Evolutionary conservation across 208 protist genomes (phyloP).

Genomic region (Trypanosoma boissoni): DNA sequence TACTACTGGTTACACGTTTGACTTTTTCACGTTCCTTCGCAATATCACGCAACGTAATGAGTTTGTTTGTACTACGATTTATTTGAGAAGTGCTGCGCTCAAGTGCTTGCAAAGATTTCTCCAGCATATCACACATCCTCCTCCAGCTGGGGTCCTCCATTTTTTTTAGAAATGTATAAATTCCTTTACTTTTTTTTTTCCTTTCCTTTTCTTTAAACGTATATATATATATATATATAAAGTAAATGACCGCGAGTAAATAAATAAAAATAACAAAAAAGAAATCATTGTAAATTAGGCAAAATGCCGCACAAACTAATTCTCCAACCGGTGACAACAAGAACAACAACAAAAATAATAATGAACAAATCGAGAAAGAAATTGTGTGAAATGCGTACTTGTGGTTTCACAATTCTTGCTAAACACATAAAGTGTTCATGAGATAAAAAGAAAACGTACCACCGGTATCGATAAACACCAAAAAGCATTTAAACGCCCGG

Average conservation of each 20-base stretch:
- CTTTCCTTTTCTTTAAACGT: conserved; percentile 7
- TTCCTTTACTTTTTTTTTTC: not conserved
- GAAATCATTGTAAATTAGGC: not conserved
- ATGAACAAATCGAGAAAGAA: not conserved
- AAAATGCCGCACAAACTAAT: too few species aligned
- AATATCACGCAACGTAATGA: conserved; percentile 58
- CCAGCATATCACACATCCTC: conserved; percentile 64
- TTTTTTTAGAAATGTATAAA: conserved; percentile 4
- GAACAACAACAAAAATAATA: conserved; percentile 1
- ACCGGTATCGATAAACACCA: conserved; percentile 55
- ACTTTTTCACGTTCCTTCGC: conserved; percentile 73
- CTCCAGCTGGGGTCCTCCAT: conserved; percentile 75
- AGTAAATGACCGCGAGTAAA: too few species aligned
- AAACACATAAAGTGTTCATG: conserved; percentile 14
- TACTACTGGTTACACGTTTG: conserved; percentile 45
- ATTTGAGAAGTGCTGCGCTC: conserved; percentile 63
- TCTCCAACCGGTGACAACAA: too few species aligned
- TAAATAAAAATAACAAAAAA: conserved; percentile 6
- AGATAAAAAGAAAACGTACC: conserved; percentile 58
- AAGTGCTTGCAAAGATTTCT: conserved; percentile 49
- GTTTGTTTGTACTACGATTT: conserved; percentile 73
- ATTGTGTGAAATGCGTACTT: too few species aligned
- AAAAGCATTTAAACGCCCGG: conserved; percentile 20
- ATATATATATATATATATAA: too few species aligned
- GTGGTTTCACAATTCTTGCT: too few species aligned